Evolutionary conservation across 2,329 filamentous ascomycete species (phyloP).

Genomic region (Hymenoscyphus occultus): DNA sequence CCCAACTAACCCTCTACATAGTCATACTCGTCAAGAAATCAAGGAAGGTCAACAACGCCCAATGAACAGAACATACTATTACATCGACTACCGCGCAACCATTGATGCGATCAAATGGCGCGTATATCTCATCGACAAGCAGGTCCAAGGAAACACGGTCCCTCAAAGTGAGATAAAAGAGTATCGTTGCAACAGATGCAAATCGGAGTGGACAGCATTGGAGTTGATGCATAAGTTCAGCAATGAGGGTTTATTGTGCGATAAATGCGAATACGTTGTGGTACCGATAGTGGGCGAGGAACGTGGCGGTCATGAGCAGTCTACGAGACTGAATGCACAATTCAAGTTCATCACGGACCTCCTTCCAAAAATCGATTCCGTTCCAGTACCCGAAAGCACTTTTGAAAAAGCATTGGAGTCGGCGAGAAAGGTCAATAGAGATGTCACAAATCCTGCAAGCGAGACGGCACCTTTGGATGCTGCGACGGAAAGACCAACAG

Average conservation of each 20-base stretch:
- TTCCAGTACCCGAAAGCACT: constrained; percentile 69
- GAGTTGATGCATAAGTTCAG: constrained; percentile 77
- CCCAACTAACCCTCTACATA: constrained; percentile 35
- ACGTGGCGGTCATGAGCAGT: constrained; percentile 69
- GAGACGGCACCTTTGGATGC: constrained; percentile 57
- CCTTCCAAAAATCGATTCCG: constrained; percentile 72
- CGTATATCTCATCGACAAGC: constrained; percentile 82
- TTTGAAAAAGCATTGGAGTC: constrained; percentile 67
- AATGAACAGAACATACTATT: constrained; percentile 90
- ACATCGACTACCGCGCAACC: constrained; percentile 89
- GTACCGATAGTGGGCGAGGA: constrained; percentile 64
- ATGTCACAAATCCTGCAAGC: constrained; percentile 63
- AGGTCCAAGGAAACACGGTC: constrained; percentile 79
- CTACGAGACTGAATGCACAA: constrained; percentile 72
- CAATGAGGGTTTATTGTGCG: constrained; percentile 72
- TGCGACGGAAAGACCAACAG: constrained; percentile 55
- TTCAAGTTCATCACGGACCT: constrained; percentile 76
- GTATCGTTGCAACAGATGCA: constrained; percentile 79
- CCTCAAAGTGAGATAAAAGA: constrained; percentile 87
- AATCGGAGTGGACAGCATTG: constrained; percentile 82
- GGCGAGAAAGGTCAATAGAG: constrained; percentile 62
- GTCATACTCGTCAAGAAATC: constrained; percentile 70
- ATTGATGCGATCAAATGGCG: constrained; percentile 97
- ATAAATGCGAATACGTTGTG: constrained; percentile 67
- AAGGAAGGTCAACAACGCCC: constrained; percentile 79